These are phyloP conservation scores for sunflower (Helianthus annuus) DNA, from an alignment of 129 eudicot genomes.

Conservation along the genomic window DNA sequence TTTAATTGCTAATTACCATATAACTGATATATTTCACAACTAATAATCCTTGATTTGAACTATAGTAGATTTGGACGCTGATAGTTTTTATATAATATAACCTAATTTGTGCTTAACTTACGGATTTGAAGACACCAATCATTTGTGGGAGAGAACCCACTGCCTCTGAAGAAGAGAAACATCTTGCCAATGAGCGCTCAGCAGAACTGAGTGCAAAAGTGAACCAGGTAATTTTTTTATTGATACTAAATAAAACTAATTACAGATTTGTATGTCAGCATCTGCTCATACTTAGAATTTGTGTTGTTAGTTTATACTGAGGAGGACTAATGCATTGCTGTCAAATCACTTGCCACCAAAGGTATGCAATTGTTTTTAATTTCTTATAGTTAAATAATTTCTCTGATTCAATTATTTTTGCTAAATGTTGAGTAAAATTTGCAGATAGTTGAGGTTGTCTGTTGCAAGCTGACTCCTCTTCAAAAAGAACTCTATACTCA, in stretches of 20 bases:
- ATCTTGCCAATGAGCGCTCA: slow-evolving; percentile 77
- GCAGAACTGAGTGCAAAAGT: slow-evolving; percentile 92
- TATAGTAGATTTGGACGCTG: slow-evolving; percentile 12
- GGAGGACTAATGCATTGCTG: slow-evolving; percentile 89
- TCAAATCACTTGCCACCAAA: slow-evolving; percentile 99
- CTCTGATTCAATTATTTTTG: slow-evolving; percentile 12
- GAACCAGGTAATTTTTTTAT: slow-evolving; percentile 69
- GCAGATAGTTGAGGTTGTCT: slow-evolving; percentile 95
- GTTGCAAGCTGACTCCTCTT: slow-evolving; percentile 93
- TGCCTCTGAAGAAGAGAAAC: slow-evolving; percentile 80
- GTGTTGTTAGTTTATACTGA: slow-evolving; percentile 76
- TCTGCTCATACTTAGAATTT: slow-evolving; percentile 8
- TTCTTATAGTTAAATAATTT: background rate
- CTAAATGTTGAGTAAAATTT: slow-evolving; percentile 20
- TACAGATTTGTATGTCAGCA: slow-evolving; percentile 10
- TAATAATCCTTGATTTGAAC: slow-evolving; percentile 7
- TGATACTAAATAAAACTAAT: slow-evolving; percentile 12
- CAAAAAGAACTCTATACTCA: slow-evolving; percentile 82
- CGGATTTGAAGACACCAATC: slow-evolving; percentile 65
- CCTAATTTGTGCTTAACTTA: slow-evolving; percentile 12
- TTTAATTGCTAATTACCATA: background rate
- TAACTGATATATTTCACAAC: background rate
- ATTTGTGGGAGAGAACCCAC: slow-evolving; percentile 92
- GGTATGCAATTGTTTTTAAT: slow-evolving; percentile 42
- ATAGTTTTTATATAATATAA: background rate